phyloP scores from a whole-genome alignment of 2,329 filamentous ascomycete species.

The Claviceps spartinae region DNA sequence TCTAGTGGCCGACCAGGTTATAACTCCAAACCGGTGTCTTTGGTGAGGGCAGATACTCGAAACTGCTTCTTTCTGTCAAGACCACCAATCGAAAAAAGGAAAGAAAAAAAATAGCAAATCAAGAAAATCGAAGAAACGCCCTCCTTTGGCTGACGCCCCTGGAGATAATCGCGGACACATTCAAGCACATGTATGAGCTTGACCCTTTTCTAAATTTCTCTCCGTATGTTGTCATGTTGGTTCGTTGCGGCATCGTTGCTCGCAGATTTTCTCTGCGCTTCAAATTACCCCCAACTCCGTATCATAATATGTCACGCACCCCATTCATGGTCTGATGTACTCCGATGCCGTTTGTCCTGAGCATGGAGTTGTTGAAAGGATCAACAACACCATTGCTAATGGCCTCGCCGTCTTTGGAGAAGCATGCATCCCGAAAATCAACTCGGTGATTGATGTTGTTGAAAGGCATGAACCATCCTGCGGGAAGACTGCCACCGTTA shows the following conservation, averaged over 20 bases:
- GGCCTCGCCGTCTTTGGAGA: slow-evolving; percentile 22
- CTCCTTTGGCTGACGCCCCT: neutral
- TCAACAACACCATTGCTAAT: slow-evolving; percentile 20
- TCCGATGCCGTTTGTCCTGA: slow-evolving; percentile 25
- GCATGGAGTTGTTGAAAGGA: slow-evolving; percentile 32
- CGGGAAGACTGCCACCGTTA: slow-evolving; percentile 34
- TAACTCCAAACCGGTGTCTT: neutral
- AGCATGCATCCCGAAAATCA: slow-evolving; percentile 33
- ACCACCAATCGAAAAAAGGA: neutral
- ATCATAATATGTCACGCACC: slow-evolving; percentile 18
- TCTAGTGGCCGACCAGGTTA: neutral
- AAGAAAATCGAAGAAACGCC: neutral
- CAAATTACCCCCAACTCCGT: neutral
- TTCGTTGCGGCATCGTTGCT: too few relatives aligned
- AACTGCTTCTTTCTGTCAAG: too few relatives aligned
- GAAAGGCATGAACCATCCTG: slow-evolving; percentile 87
- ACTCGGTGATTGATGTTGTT: slow-evolving; percentile 78
- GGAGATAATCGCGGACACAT: too few relatives aligned
- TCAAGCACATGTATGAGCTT: too few relatives aligned
- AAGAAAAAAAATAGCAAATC: neutral
- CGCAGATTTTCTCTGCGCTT: neutral
- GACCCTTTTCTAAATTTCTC: too few relatives aligned
- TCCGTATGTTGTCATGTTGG: too few relatives aligned
- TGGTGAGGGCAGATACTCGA: neutral
- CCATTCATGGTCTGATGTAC: slow-evolving; percentile 22